Evolutionary conservation across 1,139 yeast species (phyloP).

Genomic region (Petasospora rhodanensis): DNA sequence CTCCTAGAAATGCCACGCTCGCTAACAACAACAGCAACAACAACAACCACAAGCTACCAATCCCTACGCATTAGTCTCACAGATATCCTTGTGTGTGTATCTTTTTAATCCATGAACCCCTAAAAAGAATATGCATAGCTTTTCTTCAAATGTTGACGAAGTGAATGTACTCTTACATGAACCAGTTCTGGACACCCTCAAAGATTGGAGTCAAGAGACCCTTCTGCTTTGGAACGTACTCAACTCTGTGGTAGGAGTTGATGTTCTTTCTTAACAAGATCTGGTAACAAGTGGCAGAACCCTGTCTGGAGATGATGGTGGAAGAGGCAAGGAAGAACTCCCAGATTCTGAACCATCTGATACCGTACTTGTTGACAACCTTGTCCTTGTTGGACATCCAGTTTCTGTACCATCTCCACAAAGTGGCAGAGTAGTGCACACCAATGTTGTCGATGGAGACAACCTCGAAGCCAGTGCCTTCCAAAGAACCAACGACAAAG

Average conservation of each 20-base stretch:
- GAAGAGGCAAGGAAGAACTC: constrained; percentile 83
- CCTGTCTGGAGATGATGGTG: constrained; percentile 84
- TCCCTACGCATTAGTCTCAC: too few relatives aligned
- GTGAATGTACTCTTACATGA: constrained; percentile 27
- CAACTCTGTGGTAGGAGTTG: constrained; percentile 79
- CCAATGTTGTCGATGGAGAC: constrained; percentile 85
- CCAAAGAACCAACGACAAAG: constrained; percentile 72
- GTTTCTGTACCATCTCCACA: constrained; percentile 95
- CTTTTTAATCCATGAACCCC: too few relatives aligned
- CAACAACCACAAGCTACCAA: too few relatives aligned
- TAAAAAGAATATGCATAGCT: too few relatives aligned
- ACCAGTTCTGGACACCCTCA: constrained; percentile 48
- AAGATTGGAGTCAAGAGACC: constrained; percentile 66
- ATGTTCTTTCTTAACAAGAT: constrained; percentile 86
- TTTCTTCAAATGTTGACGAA: too few relatives aligned
- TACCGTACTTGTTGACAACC: constrained; percentile 76
- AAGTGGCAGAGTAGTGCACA: constrained; percentile 86
- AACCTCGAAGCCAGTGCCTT: constrained; percentile 82
- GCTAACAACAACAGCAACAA: constrained; percentile 2
- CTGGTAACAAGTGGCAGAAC: constrained; percentile 90
- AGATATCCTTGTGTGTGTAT: too few relatives aligned
- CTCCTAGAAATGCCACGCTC: constrained; percentile 26
- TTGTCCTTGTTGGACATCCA: constrained; percentile 84
- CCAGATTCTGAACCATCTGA: constrained; percentile 93
- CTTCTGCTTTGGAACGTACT: constrained; percentile 73